These are phyloP conservation scores for Didymella keratinophila DNA, from an alignment of 2,329 filamentous ascomycete species.

Conservation along the genomic window DNA sequence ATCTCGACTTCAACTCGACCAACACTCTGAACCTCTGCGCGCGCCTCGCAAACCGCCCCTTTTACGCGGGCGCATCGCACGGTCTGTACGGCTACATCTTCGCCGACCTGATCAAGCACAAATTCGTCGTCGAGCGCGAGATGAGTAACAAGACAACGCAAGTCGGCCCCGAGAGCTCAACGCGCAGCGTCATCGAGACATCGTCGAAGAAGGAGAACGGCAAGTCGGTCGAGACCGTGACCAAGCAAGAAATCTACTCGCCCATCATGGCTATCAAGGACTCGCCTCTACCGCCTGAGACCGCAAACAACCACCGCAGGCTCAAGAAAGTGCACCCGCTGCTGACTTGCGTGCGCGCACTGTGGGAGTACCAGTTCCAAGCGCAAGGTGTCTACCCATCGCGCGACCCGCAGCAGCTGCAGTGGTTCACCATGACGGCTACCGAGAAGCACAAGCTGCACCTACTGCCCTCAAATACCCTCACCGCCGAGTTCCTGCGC, in stretches of 20 bases:
- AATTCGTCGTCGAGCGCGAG: conserved; percentile 86
- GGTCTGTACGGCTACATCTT: conserved; percentile 97
- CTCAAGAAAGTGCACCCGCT: conserved; percentile 80
- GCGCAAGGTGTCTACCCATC: conserved; percentile 54
- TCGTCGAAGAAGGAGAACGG: conserved; percentile 67
- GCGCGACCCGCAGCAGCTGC: conserved; percentile 64
- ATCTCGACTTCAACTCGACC: conserved; percentile 78
- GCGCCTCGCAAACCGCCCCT: conserved; percentile 77
- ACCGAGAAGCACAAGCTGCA: conserved; percentile 78
- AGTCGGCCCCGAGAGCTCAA: conserved; percentile 74
- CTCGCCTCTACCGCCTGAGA: conserved; percentile 73
- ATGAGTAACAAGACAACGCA: conserved; percentile 73
- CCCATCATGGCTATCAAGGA: conserved; percentile 86
- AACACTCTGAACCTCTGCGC: conserved; percentile 86
- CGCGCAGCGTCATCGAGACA: conserved; percentile 76
- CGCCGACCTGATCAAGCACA: conserved; percentile 87
- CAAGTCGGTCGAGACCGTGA: conserved; percentile 83
- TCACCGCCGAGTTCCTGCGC: conserved; percentile 70
- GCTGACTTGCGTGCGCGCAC: conserved; percentile 83
- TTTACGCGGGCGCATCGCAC: conserved; percentile 87
- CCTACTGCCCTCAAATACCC: conserved; percentile 54
- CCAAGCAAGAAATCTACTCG: conserved; percentile 89
- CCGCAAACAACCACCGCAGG: conserved; percentile 72
- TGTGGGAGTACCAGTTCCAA: conserved; percentile 83
- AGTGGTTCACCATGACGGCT: conserved; percentile 78